Evolutionary conservation across 1,284 basidiomycete genomes (phyloP), one percentile per base, ranked within the genome.

Genomic region (Somion occarium): DNA sequence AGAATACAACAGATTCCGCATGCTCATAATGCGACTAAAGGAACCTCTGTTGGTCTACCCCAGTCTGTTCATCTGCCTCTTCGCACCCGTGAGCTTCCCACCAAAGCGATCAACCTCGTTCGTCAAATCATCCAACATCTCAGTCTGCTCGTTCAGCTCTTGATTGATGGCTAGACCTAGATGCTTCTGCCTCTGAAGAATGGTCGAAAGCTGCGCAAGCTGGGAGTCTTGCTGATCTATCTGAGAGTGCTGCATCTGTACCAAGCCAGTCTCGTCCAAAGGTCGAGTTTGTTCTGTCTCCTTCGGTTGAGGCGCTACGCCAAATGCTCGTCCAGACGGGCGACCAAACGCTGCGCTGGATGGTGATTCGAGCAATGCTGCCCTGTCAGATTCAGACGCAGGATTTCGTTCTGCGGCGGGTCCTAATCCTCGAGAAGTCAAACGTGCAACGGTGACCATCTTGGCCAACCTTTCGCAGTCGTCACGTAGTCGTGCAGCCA

Each of bases 211-310:
- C 56, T 86, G 80, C 11, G 84, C 74, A 23, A 97, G 76, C 62
- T 95, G 88, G 25, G 74, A 64, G 62, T 98, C 95, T 68, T 99
- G 96, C 53, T 85, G 75, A 44, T 85, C 78, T 66, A 98, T 87
- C 67, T 91, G 84, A 20, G 74, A 72, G 58, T 87, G 76, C 65
- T 98, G 95, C 50, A 95, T 73, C 57, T 86, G 80, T 20, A 95
- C 64, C 25, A 98, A 65, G 2, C 91, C 91, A 15, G 79, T 73
- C 61, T 94, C 82, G 64, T 96, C 93, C 62, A 98, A 71, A 1
- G 92, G 89, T 3, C 95, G 79, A 1, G 96, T 98, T 59, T 80
- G 72, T 45, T 85, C 81, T 12, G 94, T 96, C 65, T 98, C 96
- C 65, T 83, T 75, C 1, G 88, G 84, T 44, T 76, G 63, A 12